Conservation (phyloP, 306 rosid genomes). For the Malus sieversii region DNA sequence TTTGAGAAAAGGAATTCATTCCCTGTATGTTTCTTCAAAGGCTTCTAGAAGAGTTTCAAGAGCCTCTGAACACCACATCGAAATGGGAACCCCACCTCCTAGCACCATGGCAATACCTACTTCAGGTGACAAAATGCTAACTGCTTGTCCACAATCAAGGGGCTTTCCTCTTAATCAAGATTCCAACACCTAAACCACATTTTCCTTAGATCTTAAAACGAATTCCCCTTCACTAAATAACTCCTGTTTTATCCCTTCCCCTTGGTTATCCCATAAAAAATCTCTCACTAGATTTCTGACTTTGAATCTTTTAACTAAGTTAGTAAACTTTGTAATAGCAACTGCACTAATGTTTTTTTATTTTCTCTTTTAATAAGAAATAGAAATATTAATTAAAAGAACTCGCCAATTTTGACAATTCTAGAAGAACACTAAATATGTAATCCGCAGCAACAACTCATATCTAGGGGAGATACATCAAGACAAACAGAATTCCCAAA, state of each 20-base stretch:
- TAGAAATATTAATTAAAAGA: too few species aligned
- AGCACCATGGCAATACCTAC: neutral
- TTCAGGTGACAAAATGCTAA: neutral
- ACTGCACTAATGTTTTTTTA: neutral
- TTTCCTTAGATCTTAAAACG: neutral
- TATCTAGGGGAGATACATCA: neutral
- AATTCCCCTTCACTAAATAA: neutral
- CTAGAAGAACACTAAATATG: neutral
- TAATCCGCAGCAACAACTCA: neutral
- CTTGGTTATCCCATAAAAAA: neutral
- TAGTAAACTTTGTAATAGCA: neutral
- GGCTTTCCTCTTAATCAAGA: neutral
- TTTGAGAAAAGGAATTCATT: neutral
- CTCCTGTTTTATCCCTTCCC: neutral
- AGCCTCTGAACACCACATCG: neutral
- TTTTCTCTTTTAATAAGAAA: too few species aligned
- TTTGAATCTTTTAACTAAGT: neutral
- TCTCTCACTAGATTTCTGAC: neutral
- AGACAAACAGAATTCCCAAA: neutral
- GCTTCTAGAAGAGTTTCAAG: neutral
- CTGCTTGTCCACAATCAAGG: neutral
- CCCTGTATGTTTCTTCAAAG: neutral
- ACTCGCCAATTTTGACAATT: neutral
- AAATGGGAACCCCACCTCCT: neutral
- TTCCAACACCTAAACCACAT: neutral